phyloP scores from a whole-genome alignment of 2,329 filamentous ascomycete species.

The Mariannaea elegans region DNA sequence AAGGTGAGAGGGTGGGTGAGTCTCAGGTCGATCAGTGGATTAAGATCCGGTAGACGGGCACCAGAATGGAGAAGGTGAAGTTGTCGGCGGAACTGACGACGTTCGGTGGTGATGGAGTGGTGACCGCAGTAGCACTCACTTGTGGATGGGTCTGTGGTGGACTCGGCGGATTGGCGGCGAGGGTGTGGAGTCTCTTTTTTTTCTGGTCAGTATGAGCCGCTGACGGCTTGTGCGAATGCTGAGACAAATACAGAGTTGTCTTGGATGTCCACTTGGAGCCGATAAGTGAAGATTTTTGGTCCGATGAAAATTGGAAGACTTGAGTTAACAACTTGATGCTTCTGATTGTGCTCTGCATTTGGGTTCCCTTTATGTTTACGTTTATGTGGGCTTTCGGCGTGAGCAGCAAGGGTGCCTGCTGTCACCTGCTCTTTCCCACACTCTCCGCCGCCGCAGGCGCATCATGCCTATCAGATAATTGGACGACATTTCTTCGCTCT shows the following conservation, averaged over 20 bases:
- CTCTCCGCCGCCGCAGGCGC: neutral
- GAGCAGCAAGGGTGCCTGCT: conserved; percentile 4
- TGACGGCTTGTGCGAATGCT: no score
- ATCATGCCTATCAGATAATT: neutral
- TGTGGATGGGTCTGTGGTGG: conserved; percentile 10
- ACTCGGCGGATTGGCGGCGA: conserved; percentile 22
- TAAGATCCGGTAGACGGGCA: neutral
- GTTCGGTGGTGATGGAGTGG: conserved; percentile 19
- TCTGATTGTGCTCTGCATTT: conserved; percentile 3
- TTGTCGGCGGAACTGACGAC: conserved; percentile 3
- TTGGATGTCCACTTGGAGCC: neutral
- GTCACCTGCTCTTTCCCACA: conserved; percentile 14
- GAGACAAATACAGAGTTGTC: neutral
- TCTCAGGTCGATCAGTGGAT: neutral
- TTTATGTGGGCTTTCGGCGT: conserved; percentile 10
- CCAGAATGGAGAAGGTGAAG: conserved; percentile 13
- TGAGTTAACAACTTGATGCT: conserved; percentile 1
- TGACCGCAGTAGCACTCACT: conserved; percentile 9
- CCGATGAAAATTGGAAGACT: neutral
- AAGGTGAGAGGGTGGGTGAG: neutral
- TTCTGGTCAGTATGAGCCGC: neutral
- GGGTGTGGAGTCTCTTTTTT: conserved; percentile 20
- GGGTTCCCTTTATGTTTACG: neutral
- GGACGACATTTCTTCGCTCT: neutral
- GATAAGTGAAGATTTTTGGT: neutral